Conservation (phyloP, 2,329 filamentous ascomycete species). For the Phialophora tarda region DNA sequence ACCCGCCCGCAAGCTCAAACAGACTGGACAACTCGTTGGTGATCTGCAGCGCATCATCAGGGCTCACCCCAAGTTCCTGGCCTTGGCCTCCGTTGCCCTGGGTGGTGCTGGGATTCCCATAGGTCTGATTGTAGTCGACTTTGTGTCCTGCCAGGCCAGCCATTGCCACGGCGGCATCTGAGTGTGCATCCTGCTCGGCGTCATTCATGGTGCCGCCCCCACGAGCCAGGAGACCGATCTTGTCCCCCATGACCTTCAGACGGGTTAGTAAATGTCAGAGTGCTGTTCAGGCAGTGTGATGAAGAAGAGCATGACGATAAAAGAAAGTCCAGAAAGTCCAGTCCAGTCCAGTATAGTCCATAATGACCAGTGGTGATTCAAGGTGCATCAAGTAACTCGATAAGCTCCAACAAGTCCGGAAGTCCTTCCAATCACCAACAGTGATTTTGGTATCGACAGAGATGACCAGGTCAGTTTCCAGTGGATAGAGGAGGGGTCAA, state of each 20-base stretch:
- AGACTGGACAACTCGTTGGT: conserved; percentile 65
- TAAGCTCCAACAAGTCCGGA: too few species aligned
- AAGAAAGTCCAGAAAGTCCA: too few species aligned
- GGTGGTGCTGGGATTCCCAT: conserved; percentile 41
- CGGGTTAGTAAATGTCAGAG: too few species aligned
- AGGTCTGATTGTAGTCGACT: conserved; percentile 62
- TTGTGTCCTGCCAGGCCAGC: conserved; percentile 67
- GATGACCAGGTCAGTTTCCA: too few species aligned
- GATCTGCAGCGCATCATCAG: conserved; percentile 64
- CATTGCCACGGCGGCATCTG: conserved; percentile 68
- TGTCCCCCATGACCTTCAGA: conserved; percentile 55
- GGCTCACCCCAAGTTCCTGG: conserved; percentile 57
- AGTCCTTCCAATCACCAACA: too few species aligned
- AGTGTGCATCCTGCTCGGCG: conserved; percentile 60
- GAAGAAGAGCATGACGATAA: too few species aligned
- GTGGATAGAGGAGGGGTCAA: too few species aligned
- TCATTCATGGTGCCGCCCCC: conserved; percentile 38
- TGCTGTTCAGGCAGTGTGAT: too few species aligned
- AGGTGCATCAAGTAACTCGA: too few species aligned
- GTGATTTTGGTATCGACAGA: too few species aligned
- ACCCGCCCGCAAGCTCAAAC: conserved; percentile 67
- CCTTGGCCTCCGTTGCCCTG: conserved; percentile 38
- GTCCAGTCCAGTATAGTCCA: too few species aligned
- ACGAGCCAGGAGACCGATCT: conserved; percentile 59
- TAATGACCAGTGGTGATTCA: too few species aligned